These are phyloP conservation scores for Nothophytophthora sp. DNA, from an alignment of 352 stramenopile genomes.

Conservation along the genomic window DNA sequence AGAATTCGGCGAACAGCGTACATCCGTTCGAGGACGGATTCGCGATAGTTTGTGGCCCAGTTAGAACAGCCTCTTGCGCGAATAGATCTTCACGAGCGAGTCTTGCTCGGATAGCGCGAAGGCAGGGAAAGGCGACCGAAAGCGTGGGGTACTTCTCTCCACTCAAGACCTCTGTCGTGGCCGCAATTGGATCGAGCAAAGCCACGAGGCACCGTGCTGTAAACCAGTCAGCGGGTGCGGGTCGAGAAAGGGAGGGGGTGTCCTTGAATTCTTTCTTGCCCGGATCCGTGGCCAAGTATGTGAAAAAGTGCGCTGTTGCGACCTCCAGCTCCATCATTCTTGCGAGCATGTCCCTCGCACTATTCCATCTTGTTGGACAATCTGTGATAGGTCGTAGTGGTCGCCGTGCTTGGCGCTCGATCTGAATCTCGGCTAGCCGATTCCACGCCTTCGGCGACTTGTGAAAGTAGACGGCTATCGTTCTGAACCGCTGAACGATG, in stretches of 20 bases:
- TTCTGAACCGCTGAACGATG: not conserved
- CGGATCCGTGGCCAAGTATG: not conserved
- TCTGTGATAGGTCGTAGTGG: constrained; percentile 4
- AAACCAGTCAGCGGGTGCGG: constrained; percentile 7
- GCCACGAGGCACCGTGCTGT: constrained; percentile 2
- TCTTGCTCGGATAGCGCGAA: not conserved
- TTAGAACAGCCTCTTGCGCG: not conserved
- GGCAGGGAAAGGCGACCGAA: not conserved
- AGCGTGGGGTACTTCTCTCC: constrained; percentile 5
- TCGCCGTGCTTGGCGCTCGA: not conserved
- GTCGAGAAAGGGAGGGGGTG: not conserved
- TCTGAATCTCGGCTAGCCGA: not conserved
- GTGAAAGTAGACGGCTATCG: not conserved
- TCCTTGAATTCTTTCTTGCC: constrained; percentile 4
- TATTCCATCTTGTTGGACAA: constrained; percentile 11
- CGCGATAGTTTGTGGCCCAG: not conserved
- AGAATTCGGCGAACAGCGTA: not conserved
- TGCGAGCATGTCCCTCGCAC: constrained; percentile 7
- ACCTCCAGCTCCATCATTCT: constrained; percentile 3
- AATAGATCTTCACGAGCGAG: not conserved
- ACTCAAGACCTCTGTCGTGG: not conserved
- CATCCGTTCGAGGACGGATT: not conserved
- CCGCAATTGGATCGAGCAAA: constrained; percentile 5
- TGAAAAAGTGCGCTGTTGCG: not conserved
- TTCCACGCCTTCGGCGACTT: constrained; percentile 1